A percentile compares a stretch with the other conserved stretches of the same genome.
Evolutionary conservation across 1,284 basidiomycete genomes (phyloP).

Genomic region (Irpex sp.): DNA sequence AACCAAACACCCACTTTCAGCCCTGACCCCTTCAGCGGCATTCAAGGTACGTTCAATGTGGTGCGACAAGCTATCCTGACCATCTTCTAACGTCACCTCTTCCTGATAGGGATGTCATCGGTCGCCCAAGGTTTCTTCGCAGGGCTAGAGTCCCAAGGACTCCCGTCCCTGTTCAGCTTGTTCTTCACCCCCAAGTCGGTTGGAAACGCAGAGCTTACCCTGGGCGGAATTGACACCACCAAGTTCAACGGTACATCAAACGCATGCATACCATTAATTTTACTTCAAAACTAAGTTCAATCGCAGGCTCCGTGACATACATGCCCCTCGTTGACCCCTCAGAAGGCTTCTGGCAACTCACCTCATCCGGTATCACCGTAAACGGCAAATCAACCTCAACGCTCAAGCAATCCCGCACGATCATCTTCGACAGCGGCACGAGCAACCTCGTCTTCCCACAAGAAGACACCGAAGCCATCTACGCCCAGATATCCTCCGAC

Average conservation of each 20-base stretch:
- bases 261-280: too few species aligned
- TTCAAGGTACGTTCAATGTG: slow-evolving; percentile 38
- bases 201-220: slow-evolving; percentile 49
- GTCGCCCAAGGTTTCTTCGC: slow-evolving; percentile 47
- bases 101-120: slow-evolving; percentile 40
- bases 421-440: slow-evolving; percentile 58
- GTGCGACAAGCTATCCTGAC: neutral
- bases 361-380: slow-evolving; percentile 44
- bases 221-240: slow-evolving; percentile 48
- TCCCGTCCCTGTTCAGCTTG: slow-evolving; percentile 50
- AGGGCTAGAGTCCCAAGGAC: slow-evolving; percentile 40
- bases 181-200: slow-evolving; percentile 46
- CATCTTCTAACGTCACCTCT: neutral
- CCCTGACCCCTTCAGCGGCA: slow-evolving; percentile 53
- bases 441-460: slow-evolving; percentile 49
- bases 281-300: too few species aligned
- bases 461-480: slow-evolving; percentile 46
- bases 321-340: slow-evolving; percentile 13
- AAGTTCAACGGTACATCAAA: slow-evolving; percentile 41
- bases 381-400: slow-evolving; percentile 47
- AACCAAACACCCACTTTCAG: slow-evolving; percentile 46
- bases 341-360: slow-evolving; percentile 42
- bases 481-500: slow-evolving; percentile 52
- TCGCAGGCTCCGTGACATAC: neutral
- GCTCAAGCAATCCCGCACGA: slow-evolving; percentile 35